Conservation (phyloP, 2,329 filamentous ascomycete genomes). For the Thielaviopsis musarum region DNA sequence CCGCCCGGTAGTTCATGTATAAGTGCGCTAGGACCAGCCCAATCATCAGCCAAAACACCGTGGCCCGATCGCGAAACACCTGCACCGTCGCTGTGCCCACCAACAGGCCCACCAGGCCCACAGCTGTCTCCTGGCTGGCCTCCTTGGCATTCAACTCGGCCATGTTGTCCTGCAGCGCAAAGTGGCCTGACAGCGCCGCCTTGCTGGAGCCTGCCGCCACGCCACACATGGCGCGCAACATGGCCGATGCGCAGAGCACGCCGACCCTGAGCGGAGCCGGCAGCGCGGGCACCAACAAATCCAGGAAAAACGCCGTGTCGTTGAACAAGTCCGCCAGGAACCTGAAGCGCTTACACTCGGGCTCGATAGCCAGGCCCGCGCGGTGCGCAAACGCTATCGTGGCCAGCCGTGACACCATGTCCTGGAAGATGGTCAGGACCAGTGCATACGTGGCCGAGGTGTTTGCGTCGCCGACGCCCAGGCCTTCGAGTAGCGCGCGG, state of each 20-base stretch:
- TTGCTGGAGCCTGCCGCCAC: conserved; percentile 84
- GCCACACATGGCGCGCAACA: conserved; percentile 54
- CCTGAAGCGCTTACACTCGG: conserved; percentile 80
- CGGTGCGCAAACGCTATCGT: conserved; percentile 77
- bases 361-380: conserved; percentile 67
- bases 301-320: conserved; percentile 71
- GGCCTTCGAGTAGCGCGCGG: conserved; percentile 58
- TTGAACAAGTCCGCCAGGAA: conserved; percentile 81
- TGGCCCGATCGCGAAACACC: conserved; percentile 48
- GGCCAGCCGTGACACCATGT: conserved; percentile 62
- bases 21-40: conserved; percentile 61
- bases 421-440: conserved; percentile 67
- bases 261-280: conserved; percentile 34
- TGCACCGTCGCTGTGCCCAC: conserved; percentile 69
- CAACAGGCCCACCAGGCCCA: conserved; percentile 76
- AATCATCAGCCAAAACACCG: conserved; percentile 60
- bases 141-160: conserved; percentile 92
- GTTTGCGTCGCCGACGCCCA: conserved; percentile 70
- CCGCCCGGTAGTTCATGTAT: conserved; percentile 70
- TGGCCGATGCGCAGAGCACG: conserved; percentile 32
- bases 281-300: conserved; percentile 62
- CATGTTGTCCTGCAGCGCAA: conserved; percentile 71
- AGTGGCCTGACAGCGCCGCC: conserved; percentile 80
- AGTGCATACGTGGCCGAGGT: conserved; percentile 68
- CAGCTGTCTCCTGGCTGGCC: conserved; percentile 85